Base-by-base conservation (phyloP, 106 monocot genomes). In the Xerophyta viscosa region DNA sequence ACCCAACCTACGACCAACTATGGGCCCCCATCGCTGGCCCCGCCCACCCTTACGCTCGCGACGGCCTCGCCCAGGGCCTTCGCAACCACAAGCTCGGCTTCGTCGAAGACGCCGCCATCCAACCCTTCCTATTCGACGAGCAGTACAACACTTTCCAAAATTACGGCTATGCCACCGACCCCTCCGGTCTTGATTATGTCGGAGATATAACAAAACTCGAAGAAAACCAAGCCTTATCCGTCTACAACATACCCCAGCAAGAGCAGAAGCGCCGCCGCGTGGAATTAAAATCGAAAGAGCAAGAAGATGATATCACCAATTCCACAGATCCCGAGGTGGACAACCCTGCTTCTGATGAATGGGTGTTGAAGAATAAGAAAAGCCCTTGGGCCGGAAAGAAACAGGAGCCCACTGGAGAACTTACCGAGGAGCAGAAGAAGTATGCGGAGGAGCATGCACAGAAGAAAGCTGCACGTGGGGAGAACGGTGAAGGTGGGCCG, bases 71-170 rank as follows among this genome's bases (percentile, higher is more conserved):
- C 52, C 79, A 83, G 62, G 96, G 89, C 55, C 55, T 85, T 52
- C 81, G 89, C 70, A 98, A 89, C 62, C 96, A 98, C 79, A 98
- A 98, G 79, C 81, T 98, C 30, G 89, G 96, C 26, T 86, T 78
- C 61, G 96, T 98, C 39, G 96, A 98, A 71, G 89, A 98, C 46
- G 89, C 88, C 28, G 37, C 89, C n/a, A 82, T 89, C 61, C 68
- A 89, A 29, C 82, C 89, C 46, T 89, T 98, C 73, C 79, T 98
- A 65, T 98, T 98, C 63, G 79, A 98, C 52, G 85, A 89, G 70
- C 89, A 89, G 71, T 98, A 89, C 70, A 98, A 98, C 82, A 98
- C 96, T 23, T 98, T 89, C 64, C 96, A 89, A 64, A 81, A 71
- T 41, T 86, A 63, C 58, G 96, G 96, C 57, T 98, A 98, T 57